Evolutionary conservation across 73 alveolate species (phyloP).

Genomic region (Paramecium caudatum): DNA sequence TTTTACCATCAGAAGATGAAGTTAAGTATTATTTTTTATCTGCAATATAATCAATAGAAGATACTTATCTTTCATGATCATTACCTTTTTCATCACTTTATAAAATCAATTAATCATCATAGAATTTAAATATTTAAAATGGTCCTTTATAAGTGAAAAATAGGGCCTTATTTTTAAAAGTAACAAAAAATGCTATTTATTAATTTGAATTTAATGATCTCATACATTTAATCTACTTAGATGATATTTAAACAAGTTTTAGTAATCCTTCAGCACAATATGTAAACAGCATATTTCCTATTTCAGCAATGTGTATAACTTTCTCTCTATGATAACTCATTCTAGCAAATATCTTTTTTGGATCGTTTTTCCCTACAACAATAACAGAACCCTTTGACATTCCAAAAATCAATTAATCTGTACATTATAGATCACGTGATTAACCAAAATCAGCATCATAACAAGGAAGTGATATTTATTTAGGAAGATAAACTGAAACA

Average conservation of each 20-base stretch:
- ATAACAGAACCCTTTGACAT: constrained; percentile 56
- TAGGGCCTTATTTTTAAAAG: neutral
- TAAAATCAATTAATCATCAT: neutral
- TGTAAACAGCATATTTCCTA: constrained; percentile 3
- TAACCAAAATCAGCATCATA: constrained; percentile 68
- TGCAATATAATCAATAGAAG: neutral
- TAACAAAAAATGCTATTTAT: neutral
- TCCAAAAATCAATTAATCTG: constrained; percentile 34
- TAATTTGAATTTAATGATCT: constrained; percentile 47
- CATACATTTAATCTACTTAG: neutral
- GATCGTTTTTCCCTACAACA: neutral
- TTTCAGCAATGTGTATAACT: constrained; percentile 37
- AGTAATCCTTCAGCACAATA: constrained; percentile 40
- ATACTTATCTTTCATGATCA: constrained; percentile 43
- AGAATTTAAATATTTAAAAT: constrained; percentile 30
- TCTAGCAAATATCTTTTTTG: constrained; percentile 43
- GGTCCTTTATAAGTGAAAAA: constrained; percentile 46
- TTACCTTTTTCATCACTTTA: constrained; percentile 52
- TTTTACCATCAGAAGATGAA: constrained; percentile 4
- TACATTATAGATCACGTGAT: neutral
- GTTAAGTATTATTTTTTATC: neutral
- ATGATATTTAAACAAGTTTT: neutral
- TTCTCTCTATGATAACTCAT: constrained; percentile 65
- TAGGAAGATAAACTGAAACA: neutral
- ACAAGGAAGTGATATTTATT: neutral